Evolutionary conservation across 1,284 basidiomycete species (phyloP).

Genomic region (Fomitopsis betulina): DNA sequence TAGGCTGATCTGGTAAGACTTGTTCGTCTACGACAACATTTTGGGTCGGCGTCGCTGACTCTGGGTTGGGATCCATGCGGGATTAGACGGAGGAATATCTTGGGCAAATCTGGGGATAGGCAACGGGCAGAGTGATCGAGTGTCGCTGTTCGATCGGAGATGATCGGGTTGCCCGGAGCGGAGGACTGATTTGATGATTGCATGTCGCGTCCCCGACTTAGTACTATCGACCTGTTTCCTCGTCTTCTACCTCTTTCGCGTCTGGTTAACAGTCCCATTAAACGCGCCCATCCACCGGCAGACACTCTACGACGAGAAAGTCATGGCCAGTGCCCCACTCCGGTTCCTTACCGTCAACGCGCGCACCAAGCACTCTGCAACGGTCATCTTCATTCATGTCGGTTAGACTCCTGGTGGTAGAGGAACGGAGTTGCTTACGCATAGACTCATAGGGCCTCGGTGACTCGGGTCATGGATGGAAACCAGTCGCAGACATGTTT

Average conservation of each 20-base stretch:
- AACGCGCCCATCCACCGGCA: not conserved
- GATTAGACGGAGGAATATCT: not conserved
- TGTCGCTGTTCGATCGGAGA: not conserved
- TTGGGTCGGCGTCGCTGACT: not conserved
- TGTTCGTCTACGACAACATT: not conserved
- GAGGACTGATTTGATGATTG: not conserved
- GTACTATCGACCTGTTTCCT: not conserved
- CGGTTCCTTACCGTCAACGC: conserved; percentile 52
- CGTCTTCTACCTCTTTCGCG: not conserved
- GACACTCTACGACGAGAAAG: conserved; percentile 21
- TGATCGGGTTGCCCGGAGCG: not conserved
- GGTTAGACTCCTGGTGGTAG: conserved; percentile 22
- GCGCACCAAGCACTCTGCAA: conserved; percentile 69
- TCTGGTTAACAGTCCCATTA: not conserved
- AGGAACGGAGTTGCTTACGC: not conserved
- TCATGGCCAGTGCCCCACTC: conserved; percentile 35
- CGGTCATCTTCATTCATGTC: conserved; percentile 87
- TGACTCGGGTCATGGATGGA: conserved; percentile 74
- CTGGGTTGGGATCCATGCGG: not conserved
- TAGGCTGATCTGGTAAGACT: not conserved
- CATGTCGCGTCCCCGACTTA: not conserved
- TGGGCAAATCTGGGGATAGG: not conserved
- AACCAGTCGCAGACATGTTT: conserved; percentile 72
- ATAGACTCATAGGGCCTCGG: conserved; percentile 56
- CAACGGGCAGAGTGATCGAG: not conserved